Percentiles rank a stretch among this genome's conserved stretches.
Evolutionary conservation across 352 stramenopile species (phyloP).

Genomic region (Phytopythium kandeliae): DNA sequence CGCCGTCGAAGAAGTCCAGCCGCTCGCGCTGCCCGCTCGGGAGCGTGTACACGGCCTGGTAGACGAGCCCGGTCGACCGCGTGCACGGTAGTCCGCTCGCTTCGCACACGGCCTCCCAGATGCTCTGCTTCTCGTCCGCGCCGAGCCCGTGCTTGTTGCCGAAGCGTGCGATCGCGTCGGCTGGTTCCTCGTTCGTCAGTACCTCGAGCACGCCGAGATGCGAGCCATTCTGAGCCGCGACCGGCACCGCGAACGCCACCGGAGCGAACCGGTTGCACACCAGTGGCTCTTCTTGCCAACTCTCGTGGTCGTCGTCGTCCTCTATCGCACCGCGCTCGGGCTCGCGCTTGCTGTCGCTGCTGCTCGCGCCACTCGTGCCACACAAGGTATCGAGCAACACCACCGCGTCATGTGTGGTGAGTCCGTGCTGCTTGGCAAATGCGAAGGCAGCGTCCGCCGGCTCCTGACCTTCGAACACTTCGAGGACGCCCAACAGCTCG

Average conservation of each 20-base stretch:
- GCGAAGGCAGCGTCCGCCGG: constrained; percentile 63
- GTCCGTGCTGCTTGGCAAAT: constrained; percentile 47
- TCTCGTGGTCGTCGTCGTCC: neutral
- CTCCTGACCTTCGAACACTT: constrained; percentile 68
- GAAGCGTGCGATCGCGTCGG: constrained; percentile 68
- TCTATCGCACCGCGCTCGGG: neutral
- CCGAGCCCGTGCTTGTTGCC: constrained; percentile 62
- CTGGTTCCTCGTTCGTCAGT: constrained; percentile 55
- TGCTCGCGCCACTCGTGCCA: constrained; percentile 4
- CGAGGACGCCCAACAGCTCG: constrained; percentile 32
- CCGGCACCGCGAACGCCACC: constrained; percentile 48
- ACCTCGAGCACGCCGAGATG: constrained; percentile 59
- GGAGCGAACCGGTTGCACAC: constrained; percentile 55
- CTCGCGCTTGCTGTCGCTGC: neutral
- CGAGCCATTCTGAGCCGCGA: constrained; percentile 55
- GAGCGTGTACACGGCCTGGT: constrained; percentile 55
- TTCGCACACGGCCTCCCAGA: constrained; percentile 49
- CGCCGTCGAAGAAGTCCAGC: constrained; percentile 64
- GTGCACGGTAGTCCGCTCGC: constrained; percentile 46
- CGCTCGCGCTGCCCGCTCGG: constrained; percentile 37
- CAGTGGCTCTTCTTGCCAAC: constrained; percentile 19
- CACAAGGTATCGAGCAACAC: constrained; percentile 55
- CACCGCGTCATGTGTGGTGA: constrained; percentile 28
- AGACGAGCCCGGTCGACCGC: constrained; percentile 49
- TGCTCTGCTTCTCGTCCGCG: constrained; percentile 47